phyloP scores from a whole-genome alignment of 2,329 filamentous ascomycete genomes.

The Paecilomyces fulvus region DNA sequence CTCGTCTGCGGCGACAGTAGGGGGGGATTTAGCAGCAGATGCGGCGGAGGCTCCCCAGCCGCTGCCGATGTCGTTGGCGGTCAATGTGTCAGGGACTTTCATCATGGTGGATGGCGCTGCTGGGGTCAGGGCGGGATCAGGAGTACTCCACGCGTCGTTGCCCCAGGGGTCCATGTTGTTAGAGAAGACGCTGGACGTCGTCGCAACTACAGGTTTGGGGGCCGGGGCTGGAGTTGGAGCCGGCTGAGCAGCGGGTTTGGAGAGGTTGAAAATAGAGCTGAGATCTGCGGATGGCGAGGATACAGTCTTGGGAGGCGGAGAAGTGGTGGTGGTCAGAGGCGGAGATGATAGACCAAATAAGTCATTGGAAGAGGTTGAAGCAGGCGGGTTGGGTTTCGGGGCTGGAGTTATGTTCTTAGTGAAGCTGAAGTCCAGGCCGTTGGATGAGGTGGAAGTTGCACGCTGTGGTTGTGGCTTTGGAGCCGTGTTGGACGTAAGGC shows the following conservation, averaged over 20 bases:
- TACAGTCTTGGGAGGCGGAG: constrained; percentile 35
- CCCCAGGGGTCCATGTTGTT: constrained; percentile 69
- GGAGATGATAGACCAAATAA: constrained; percentile 66
- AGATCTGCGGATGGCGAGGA: constrained; percentile 30
- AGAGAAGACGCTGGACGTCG: constrained; percentile 29
- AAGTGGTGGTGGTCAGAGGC: constrained; percentile 32
- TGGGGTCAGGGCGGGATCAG: constrained; percentile 47
- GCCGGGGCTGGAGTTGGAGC: constrained; percentile 35
- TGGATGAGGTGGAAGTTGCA: constrained; percentile 45
- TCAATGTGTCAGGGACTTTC: constrained; percentile 39
- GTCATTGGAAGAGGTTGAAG: constrained; percentile 57
- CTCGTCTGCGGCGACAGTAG: constrained; percentile 77
- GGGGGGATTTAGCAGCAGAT: constrained; percentile 33
- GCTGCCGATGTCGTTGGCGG: constrained; percentile 56
- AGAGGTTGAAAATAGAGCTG: constrained; percentile 76
- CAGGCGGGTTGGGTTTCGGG: constrained; percentile 39
- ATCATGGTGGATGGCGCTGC: constrained; percentile 29
- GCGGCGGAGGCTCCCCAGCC: constrained; percentile 48
- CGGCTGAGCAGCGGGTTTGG: constrained; percentile 41
- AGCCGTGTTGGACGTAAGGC: constrained; percentile 52
- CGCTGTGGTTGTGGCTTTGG: constrained; percentile 33
- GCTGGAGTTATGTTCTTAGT: constrained; percentile 47
- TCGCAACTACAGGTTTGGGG: constrained; percentile 19
- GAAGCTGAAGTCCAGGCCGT: constrained; percentile 59
- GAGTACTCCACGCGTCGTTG: constrained; percentile 69